Conservation (phyloP, 805 yeast genomes). For the Candida fluviatilis region DNA sequence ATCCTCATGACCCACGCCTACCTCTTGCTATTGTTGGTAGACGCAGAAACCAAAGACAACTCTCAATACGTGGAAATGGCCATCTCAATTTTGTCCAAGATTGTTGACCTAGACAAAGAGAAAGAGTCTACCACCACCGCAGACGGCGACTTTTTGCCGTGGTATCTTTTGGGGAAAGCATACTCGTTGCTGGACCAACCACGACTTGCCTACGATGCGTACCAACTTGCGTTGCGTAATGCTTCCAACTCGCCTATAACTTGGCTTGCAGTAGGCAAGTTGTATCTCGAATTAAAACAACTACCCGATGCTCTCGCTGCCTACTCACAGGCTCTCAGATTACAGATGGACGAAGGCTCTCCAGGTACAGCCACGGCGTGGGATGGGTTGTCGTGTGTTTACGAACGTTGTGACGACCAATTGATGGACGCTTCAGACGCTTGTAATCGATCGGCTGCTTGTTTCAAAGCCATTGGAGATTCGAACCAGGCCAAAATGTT, state of each 20-base stretch:
- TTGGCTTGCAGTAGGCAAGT: slow-evolving; percentile 64
- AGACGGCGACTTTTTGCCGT: slow-evolving; percentile 52
- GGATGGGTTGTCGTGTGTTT: slow-evolving; percentile 62
- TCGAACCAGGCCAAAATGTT: slow-evolving; percentile 35
- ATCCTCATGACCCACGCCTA: slow-evolving; percentile 48
- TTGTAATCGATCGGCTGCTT: slow-evolving; percentile 46
- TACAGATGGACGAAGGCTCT: slow-evolving; percentile 45
- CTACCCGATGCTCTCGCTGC: slow-evolving; percentile 65
- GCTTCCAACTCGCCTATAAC: slow-evolving; percentile 54
- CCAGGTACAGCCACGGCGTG: slow-evolving; percentile 54
- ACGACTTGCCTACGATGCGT: slow-evolving; percentile 49
- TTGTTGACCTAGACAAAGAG: slow-evolving; percentile 26
- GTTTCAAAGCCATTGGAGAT: slow-evolving; percentile 47
- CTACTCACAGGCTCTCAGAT: slow-evolving; percentile 58
- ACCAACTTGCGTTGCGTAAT: slow-evolving; percentile 50
- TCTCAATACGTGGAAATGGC: slow-evolving; percentile 18
- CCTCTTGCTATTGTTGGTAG: slow-evolving; percentile 29
- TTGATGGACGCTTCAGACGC: slow-evolving; percentile 59
- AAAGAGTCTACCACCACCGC: slow-evolving; percentile 14
- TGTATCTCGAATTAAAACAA: slow-evolving; percentile 56
- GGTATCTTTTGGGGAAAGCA: slow-evolving; percentile 53
- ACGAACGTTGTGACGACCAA: slow-evolving; percentile 61
- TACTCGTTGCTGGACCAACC: slow-evolving; percentile 44
- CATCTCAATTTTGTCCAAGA: slow-evolving; percentile 29
- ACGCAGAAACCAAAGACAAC: slow-evolving; percentile 8